Evolutionary conservation across 2,329 filamentous ascomycete species (phyloP), one percentile per base, ranked within the genome.

Genomic region (Phoma herbarum): DNA sequence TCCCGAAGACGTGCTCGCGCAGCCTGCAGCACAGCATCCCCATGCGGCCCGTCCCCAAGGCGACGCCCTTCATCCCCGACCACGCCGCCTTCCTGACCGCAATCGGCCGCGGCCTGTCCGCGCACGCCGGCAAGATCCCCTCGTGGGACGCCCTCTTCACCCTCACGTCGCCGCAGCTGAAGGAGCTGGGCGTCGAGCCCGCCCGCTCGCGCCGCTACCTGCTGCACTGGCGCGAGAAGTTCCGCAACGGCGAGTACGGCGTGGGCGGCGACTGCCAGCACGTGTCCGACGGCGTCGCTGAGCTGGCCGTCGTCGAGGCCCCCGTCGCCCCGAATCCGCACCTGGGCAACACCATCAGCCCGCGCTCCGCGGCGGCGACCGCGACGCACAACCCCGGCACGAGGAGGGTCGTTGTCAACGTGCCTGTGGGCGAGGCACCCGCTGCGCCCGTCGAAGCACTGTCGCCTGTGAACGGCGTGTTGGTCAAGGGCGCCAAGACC

Each of bases 111-210:
- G 89, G 89, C 69, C 87, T 97, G 70, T 88, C 85, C 72, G 87
- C 90, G 73, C 92, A 97, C 81, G 86, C 90, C 47, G 83, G 86
- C 78, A 98, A 98, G 78, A 92, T 99, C 69, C 88, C 91, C 2
- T 89, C 90, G 11, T 98, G 95, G 95, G 90, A 95, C 52, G 86
- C 91, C 6, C 87, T 99, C 44, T 98, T 98, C 84, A 88, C 88
- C 44, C 83, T 95, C 64, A 88, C 87, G 22, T 92, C 91, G 18
- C 77, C 83, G 43, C 88, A 98, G 78, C 84, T 99, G 65, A 88
- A 88, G 65, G 75, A 94, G 68, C 84, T 95, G 18, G 94, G 95
- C 55, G 84, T 98, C 62, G 94, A 98, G 76, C 92, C 93, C 14
- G 86, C 94, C 18, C 89, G 94, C 43, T 86, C 87, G 65, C 86